Percentiles rank a stretch among this genome's conserved stretches.
Conservation (phyloP, 495 filamentous ascomycete species). For the Penicillium waksmanii region DNA sequence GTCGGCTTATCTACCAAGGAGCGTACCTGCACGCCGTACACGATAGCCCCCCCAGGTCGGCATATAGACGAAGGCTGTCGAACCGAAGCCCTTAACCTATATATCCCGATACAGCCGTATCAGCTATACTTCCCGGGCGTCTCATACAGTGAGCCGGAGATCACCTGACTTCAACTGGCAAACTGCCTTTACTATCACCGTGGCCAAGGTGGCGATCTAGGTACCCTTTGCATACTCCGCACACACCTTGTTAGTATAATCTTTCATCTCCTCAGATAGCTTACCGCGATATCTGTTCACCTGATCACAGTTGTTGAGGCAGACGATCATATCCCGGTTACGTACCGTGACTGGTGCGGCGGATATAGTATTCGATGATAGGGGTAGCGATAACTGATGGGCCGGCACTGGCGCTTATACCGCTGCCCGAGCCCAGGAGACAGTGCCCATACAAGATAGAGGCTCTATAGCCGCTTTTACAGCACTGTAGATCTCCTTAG, state of each 20-base stretch:
- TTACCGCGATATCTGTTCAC: not conserved
- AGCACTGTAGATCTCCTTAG: not conserved
- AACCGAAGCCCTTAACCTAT: not conserved
- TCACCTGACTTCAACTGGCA: conserved; percentile 7
- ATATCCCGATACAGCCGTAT: not conserved
- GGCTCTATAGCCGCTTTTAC: conserved; percentile 4
- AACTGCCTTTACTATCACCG: not conserved
- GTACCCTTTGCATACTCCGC: not conserved
- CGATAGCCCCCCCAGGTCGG: not conserved
- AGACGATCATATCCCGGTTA: not conserved
- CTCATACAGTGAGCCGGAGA: not conserved
- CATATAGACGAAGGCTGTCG: not conserved
- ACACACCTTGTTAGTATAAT: not conserved
- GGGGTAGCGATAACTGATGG: not conserved
- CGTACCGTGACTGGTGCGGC: not conserved
- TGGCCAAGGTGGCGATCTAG: not conserved
- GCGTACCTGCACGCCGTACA: not conserved
- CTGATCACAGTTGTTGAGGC: not conserved
- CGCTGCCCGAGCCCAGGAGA: not conserved
- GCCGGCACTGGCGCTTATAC: not conserved
- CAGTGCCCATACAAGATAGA: not conserved
- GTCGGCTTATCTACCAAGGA: not conserved
- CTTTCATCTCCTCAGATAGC: not conserved
- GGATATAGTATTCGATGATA: not conserved
- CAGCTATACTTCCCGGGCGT: conserved; percentile 1